phyloP scores from a whole-genome alignment of 2,329 filamentous ascomycete species.

The Diaporthe citriasiana region DNA sequence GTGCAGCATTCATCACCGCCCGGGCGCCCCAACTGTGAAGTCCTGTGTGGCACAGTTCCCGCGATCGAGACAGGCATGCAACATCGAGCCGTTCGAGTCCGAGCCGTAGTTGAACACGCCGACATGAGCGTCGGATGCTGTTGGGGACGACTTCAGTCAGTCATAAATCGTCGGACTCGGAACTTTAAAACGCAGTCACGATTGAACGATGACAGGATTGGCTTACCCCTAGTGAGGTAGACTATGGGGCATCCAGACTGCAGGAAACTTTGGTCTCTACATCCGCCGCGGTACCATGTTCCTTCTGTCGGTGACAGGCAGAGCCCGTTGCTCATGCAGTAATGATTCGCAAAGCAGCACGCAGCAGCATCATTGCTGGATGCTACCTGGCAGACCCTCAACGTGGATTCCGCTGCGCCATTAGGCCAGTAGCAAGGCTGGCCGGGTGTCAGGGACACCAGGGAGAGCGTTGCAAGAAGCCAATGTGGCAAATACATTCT shows the following conservation, averaged over 20 bases:
- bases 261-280: conserved; percentile 12
- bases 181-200: background rate
- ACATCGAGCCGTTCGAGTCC: background rate
- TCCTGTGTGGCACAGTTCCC: background rate
- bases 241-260: conserved; percentile 3
- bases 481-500: background rate
- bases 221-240: background rate
- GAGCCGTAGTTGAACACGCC: conserved; percentile 14
- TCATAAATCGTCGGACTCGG: no score
- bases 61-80: background rate
- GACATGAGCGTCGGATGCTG: background rate
- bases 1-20: background rate
- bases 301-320: conserved; percentile 20
- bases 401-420: background rate
- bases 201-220: background rate
- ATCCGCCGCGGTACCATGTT: conserved; percentile 34
- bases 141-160: background rate
- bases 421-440: conserved; percentile 22
- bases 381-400: conserved; percentile 15
- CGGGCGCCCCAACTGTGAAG: background rate
- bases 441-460: background rate
- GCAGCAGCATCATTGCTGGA: conserved; percentile 1
- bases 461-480: background rate
- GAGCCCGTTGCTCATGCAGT: conserved; percentile 27
- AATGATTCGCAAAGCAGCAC: conserved; percentile 28